phyloP scores from a whole-genome alignment of 208 protist species.

The Spongospora subterranea region DNA sequence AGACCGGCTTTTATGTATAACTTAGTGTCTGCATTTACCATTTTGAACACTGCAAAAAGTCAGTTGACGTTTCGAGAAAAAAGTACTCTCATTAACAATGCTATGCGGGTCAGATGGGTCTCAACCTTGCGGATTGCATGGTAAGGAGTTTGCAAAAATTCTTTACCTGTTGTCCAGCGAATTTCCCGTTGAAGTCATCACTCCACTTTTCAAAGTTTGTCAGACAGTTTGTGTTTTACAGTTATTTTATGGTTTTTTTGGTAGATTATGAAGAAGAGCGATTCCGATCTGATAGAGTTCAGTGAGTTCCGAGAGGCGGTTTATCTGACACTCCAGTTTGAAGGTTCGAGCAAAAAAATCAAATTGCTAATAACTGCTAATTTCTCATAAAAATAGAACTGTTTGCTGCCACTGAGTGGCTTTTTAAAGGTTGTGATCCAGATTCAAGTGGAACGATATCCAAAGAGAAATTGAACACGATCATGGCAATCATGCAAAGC shows the following conservation, averaged over 20 bases:
- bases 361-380: neutral
- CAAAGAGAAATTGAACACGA: neutral
- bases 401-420: neutral
- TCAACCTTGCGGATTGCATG: neutral
- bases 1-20: neutral
- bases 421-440: slow-evolving; percentile 46
- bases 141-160: neutral
- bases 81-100: too few species aligned
- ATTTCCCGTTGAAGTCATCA: slow-evolving; percentile 8
- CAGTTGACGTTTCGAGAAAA: neutral
- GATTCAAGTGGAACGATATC: neutral
- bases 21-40: slow-evolving; percentile 16
- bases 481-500: slow-evolving; percentile 3
- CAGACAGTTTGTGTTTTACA: too few species aligned
- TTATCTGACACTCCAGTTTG: neutral
- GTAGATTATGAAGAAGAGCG: neutral
- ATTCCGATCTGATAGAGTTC: slow-evolving; percentile 38
- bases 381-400: neutral
- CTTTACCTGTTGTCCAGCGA: neutral
- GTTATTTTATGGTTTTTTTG: too few species aligned
- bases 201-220: neutral
- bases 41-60: slow-evolving; percentile 8
- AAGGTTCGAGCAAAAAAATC: neutral
- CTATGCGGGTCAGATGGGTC: neutral
- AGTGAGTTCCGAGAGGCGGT: neutral